Base-by-base conservation (phyloP, 2,329 filamentous ascomycete species). In the Trematosphaeria pertusa region DNA sequence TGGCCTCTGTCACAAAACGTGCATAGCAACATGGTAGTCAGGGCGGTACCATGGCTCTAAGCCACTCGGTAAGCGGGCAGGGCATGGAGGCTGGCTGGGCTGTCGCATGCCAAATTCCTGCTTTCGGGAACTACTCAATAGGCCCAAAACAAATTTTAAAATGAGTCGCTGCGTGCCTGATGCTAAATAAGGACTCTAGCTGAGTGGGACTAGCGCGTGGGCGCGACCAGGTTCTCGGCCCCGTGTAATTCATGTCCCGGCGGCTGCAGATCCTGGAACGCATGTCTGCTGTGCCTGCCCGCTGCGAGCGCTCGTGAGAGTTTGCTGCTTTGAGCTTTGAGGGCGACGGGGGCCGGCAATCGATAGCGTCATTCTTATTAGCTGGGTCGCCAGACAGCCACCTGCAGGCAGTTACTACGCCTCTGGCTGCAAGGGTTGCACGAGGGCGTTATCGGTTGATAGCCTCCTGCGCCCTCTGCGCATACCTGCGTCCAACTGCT, bases 61-160 rank as follows among this genome's bases (percentile, higher is more conserved):
- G 14, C 32, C 32, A 19, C 12, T n/a, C n/a, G n/a, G n/a, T 7
- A 12, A 28, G 8, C 24, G 12, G 24, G 18, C 28, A 14, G 32
- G 31, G 21, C 32, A 4, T n/a, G 31, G 14, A 35, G 20, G 28
- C 17, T 45, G 21, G 45, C 34, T 38, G 36, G 22, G 14, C 18
- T 36, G 39, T 51, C 47, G 40, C 40, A 42, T 54, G 47, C 44
- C 22, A 26, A 24, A 43, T 44, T 47, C 15, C 50, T 33, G 12
- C 19, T 43, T 50, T 46, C n/a, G 5, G 35, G 50, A 14, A 38
- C 8, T 10, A 3, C 2, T 19, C 12, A 24, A 30, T 26, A 45
- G 11, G 19, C n/a, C 19, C 11, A 47, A 38, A 37, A 42, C 30
- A 33, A 37, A 43, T 28, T 46, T 45, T 37, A 33, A 46, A 43